phyloP scores from a whole-genome alignment of 345 rosid genomes.

The Eucalyptus pauciflora region DNA sequence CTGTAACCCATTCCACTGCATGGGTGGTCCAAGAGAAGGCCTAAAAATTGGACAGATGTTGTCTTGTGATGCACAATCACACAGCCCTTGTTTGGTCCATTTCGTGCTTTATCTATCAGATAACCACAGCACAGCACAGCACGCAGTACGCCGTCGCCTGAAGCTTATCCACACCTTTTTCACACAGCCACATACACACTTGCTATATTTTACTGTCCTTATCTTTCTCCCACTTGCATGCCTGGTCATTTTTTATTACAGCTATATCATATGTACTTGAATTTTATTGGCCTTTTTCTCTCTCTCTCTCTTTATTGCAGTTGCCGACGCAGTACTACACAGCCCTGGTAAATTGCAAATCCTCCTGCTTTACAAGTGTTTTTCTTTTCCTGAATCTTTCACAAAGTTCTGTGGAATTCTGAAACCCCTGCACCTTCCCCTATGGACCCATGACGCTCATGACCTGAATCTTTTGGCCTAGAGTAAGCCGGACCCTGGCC shows the following conservation, averaged over 20 bases:
- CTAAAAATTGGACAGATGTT: background rate
- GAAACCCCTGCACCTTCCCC: background rate
- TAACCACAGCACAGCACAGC: background rate
- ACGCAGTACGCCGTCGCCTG: background rate
- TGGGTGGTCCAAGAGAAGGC: background rate
- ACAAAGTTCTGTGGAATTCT: background rate
- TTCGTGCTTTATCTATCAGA: background rate
- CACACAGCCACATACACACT: background rate
- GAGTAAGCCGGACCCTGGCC: background rate
- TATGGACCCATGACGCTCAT: background rate
- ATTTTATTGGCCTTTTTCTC: background rate
- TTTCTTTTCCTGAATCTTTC: background rate
- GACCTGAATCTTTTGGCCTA: background rate
- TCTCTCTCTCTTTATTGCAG: constrained; percentile 29
- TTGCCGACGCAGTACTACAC: constrained; percentile 93
- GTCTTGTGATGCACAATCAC: background rate
- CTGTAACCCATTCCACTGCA: rapidly evolving
- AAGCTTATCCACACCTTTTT: background rate
- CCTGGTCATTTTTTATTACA: background rate
- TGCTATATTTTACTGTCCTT: background rate
- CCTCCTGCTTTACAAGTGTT: background rate
- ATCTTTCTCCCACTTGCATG: background rate
- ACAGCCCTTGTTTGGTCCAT: background rate
- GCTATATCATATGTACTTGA: background rate
- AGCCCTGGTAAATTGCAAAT: constrained; percentile 49